Evolutionary conservation across 345 rosid genomes (phyloP), one percentile per base, ranked within the genome.

Genomic region (Camelina laxa): DNA sequence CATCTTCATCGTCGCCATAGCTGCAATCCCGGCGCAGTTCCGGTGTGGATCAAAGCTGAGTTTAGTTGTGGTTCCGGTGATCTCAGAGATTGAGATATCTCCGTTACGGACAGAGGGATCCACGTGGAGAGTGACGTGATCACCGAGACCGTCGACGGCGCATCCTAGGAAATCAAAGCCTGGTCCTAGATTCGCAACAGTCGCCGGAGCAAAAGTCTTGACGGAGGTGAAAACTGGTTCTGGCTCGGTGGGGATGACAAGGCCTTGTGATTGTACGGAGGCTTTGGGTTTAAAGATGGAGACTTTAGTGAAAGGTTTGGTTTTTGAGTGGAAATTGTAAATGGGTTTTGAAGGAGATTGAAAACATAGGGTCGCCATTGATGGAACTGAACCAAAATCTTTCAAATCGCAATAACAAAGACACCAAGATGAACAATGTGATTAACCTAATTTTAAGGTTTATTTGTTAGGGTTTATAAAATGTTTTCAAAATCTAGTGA

Each of bases 1-100:
- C 84, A 84, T 80, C 66, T 85, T 86, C 94, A 88, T 88, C 57
- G 85, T 74, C 35, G 87, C 87, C 54, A 88, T 82, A 59, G 93
- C 91, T 9, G 91, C 89, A 72, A 88, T 90, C 4, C 89, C 92
- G 12, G 92, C 92, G 73, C 96, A 90, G 75, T 90, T 90, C 56
- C 76, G 83, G 48, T 83, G 83, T 1, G 93, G 93, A 56, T 87
- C 75, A 30, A 77, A 73, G 67, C 87, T 87, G 70, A 88, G 91
- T 67, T 85, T 84, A 21, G 79, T 61, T 8, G 80, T 60, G 6
- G 81, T 39, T 1, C 90, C 90, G 12, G 82, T 48, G 58, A 87
- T 83, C 14, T 74, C 83, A 15, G 90, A 65, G 65, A 90, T 90
- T 36, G 81, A 61, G 72, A 87, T 74, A 73, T 87, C 85, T 14